Conservation (phyloP, 2,329 filamentous ascomycete genomes). For the Zymoseptoria passerinii region DNA sequence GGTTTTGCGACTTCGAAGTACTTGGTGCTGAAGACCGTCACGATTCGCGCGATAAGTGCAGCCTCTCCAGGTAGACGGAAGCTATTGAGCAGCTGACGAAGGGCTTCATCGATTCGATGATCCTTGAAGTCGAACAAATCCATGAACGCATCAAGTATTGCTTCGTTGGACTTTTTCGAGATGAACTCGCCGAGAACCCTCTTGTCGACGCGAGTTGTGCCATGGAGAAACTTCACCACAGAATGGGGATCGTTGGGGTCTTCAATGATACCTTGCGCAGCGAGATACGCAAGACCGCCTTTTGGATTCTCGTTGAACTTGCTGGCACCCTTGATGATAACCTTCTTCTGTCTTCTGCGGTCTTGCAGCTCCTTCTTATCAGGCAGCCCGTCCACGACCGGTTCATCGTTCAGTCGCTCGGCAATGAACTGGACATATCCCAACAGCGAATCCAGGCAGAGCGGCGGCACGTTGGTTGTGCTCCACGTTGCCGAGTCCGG, state of each 20-base stretch:
- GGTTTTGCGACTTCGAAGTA: constrained; percentile 65
- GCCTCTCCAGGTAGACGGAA: constrained; percentile 94
- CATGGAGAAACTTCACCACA: constrained; percentile 79
- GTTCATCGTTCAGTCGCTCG: constrained; percentile 68
- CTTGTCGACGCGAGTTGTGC: constrained; percentile 82
- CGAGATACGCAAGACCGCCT: constrained; percentile 75
- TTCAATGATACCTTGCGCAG: constrained; percentile 76
- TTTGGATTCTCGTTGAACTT: constrained; percentile 97
- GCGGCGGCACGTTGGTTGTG: constrained; percentile 90
- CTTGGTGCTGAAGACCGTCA: constrained; percentile 77
- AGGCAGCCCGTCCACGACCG: constrained; percentile 56
- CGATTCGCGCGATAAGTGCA: constrained; percentile 82
- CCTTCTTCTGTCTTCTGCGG: constrained; percentile 70
- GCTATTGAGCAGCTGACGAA: constrained; percentile 76
- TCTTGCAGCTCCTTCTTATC: constrained; percentile 57
- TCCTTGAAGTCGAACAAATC: constrained; percentile 79
- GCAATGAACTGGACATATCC: constrained; percentile 88
- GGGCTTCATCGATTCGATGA: constrained; percentile 81
- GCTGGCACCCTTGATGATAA: constrained; percentile 76
- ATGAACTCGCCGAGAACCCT: constrained; percentile 85
- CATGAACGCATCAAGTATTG: constrained; percentile 76
- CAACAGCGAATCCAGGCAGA: constrained; percentile 86
- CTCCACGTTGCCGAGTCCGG: constrained; percentile 98
- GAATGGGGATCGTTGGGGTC: constrained; percentile 64
- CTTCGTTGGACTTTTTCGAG: constrained; percentile 81